Evolutionary conservation across 306 rosid genomes (phyloP).

Genomic region (Cicer arietinum): DNA sequence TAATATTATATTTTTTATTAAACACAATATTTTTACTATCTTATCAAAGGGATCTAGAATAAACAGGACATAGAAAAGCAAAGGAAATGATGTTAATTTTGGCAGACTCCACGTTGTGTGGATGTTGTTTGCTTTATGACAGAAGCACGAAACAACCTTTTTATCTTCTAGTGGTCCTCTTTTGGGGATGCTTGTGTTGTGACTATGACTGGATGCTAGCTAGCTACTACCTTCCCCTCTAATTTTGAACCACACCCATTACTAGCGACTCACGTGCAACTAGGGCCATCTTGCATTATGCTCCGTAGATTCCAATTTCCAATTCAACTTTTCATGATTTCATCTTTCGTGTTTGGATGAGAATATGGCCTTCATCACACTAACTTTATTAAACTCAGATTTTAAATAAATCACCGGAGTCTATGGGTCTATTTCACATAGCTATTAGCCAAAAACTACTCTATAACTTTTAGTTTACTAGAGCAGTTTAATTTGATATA

Average conservation of each 20-base stretch:
- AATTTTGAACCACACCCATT: slow-evolving; percentile 20
- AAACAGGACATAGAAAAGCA: slow-evolving; percentile 37
- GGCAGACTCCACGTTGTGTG: slow-evolving; percentile 32
- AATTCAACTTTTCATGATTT: neutral
- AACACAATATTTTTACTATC: no score
- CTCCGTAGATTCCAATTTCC: slow-evolving; percentile 17
- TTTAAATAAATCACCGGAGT: no score
- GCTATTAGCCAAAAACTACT: no score
- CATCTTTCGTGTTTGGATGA: slow-evolving; percentile 23
- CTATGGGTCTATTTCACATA: no score
- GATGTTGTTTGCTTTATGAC: slow-evolving; percentile 39
- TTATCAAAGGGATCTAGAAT: no score
- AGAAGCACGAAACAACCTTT: slow-evolving; percentile 44
- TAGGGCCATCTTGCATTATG: slow-evolving; percentile 33
- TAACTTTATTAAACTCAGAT: no score
- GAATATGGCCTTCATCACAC: neutral
- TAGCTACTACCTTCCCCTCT: slow-evolving; percentile 35
- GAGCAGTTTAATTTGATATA: no score
- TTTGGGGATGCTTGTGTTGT: slow-evolving; percentile 45
- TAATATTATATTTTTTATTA: no score
- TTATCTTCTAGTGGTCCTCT: slow-evolving; percentile 54
- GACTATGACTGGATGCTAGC: slow-evolving; percentile 48
- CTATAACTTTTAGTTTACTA: no score
- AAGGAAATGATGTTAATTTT: slow-evolving; percentile 38
- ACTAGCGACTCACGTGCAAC: slow-evolving; percentile 45